phyloP scores from a whole-genome alignment of 2,329 filamentous ascomycete species.

The Paraphaeosphaeria minitans region DNA sequence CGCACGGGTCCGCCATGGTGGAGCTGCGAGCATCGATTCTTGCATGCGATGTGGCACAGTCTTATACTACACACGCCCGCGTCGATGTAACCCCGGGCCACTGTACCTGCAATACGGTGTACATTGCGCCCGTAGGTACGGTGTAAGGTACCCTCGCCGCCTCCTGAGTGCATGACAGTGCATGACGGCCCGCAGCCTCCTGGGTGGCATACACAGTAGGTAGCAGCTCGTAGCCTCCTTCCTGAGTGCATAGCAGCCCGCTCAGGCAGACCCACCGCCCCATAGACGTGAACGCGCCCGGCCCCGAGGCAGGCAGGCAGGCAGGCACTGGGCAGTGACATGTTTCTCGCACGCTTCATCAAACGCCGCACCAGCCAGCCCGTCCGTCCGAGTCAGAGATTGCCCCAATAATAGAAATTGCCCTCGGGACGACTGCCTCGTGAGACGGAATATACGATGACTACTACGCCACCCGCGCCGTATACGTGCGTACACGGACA shows the following conservation, averaged over 20 bases:
- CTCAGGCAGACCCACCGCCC: background rate
- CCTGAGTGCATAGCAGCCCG: background rate
- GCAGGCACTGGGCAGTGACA: too few species aligned
- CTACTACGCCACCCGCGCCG: background rate
- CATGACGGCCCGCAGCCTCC: too few species aligned
- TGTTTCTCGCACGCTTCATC: background rate
- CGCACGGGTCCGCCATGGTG: background rate
- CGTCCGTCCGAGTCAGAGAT: slow-evolving; percentile 2
- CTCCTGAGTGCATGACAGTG: background rate
- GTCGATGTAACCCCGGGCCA: slow-evolving; percentile 1
- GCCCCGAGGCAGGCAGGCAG: too few species aligned
- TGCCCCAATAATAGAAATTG: background rate
- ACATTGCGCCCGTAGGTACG: background rate
- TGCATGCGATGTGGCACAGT: slow-evolving; percentile 7
- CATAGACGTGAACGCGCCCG: background rate
- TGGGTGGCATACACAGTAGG: too few species aligned
- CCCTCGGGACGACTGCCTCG: slow-evolving; percentile 6
- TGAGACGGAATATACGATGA: background rate
- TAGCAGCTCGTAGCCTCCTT: too few species aligned
- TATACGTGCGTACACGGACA: slow-evolving; percentile 4
- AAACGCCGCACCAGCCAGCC: slow-evolving; percentile 5
- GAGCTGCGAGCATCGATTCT: slow-evolving; percentile 1
- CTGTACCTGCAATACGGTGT: background rate
- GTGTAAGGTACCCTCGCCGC: background rate
- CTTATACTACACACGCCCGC: slow-evolving; percentile 2